A percentile compares a stretch with the other conserved stretches of the same genome.
These are phyloP conservation scores for Podospora bellae-mahoneyi DNA, from an alignment of 495 filamentous ascomycete species.

Conservation along the genomic window DNA sequence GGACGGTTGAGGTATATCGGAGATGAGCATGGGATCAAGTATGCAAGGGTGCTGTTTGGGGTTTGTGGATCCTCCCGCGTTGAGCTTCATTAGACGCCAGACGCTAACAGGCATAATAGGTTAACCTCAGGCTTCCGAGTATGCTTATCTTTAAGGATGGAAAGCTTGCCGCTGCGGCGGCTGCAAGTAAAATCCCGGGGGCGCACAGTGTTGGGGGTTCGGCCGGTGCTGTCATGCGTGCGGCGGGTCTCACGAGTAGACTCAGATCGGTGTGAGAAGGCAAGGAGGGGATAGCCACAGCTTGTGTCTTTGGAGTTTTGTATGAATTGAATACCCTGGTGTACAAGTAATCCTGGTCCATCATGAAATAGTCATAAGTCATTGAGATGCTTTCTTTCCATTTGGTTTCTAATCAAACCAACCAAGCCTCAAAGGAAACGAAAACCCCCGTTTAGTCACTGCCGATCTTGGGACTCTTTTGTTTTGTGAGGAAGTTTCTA, in stretches of 20 bases:
- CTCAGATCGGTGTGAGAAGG: no score
- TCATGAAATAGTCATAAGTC: background rate
- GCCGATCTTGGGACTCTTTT: background rate
- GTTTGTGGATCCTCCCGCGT: conserved; percentile 11
- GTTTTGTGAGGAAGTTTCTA: conserved; percentile 14
- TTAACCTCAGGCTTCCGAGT: conserved; percentile 43
- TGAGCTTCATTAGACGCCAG: background rate
- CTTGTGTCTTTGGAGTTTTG: background rate
- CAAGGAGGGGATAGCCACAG: no score
- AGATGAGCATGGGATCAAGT: conserved; percentile 45
- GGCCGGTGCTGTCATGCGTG: background rate
- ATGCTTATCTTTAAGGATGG: conserved; percentile 52
- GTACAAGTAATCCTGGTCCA: background rate
- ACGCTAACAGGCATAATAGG: background rate
- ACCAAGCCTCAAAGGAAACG: background rate
- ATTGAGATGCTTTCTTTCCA: background rate
- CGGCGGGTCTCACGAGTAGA: background rate
- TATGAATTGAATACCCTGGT: background rate
- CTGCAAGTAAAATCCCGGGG: background rate
- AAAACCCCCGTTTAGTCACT: background rate
- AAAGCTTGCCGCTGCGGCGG: conserved; percentile 35
- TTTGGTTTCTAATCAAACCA: background rate
- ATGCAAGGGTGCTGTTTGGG: conserved; percentile 45
- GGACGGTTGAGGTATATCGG: conserved; percentile 48
- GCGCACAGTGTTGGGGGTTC: background rate